phyloP scores from a whole-genome alignment of 2,329 filamentous ascomycete genomes.

The Penicillium sp. region DNA sequence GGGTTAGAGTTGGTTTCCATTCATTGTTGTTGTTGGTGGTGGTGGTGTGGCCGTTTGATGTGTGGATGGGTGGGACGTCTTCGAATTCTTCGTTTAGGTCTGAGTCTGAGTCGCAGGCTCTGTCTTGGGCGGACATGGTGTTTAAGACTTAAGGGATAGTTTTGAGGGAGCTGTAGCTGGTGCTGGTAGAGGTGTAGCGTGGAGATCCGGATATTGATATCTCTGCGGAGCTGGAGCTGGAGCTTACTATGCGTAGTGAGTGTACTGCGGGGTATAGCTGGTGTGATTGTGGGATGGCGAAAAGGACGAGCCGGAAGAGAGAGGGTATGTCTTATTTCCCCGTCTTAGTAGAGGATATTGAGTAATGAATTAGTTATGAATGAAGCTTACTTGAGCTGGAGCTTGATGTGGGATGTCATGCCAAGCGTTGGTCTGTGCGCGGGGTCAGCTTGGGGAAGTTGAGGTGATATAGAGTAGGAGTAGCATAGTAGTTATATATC shows the following conservation, averaged over 20 bases:
- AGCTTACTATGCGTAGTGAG: too few species aligned
- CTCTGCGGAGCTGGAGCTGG: too few species aligned
- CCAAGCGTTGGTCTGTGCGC: conserved; percentile 40
- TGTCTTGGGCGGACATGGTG: not conserved
- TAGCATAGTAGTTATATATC: too few species aligned
- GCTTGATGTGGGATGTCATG: conserved; percentile 31
- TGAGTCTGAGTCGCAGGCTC: conserved; percentile 19
- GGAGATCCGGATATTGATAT: too few species aligned
- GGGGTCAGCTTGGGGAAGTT: not conserved
- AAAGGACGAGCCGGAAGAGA: not conserved
- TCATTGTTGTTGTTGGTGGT: not conserved
- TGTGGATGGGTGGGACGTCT: conserved; percentile 20
- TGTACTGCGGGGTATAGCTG: not conserved
- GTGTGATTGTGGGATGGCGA: not conserved
- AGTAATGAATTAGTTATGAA: not conserved
- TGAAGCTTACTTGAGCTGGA: not conserved
- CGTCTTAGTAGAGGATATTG: too few species aligned
- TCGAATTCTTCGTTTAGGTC: conserved; percentile 26
- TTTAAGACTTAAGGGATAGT: too few species aligned
- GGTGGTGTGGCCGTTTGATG: not conserved
- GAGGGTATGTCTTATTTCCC: not conserved
- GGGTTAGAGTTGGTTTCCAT: conserved; percentile 36
- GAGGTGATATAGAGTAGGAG: too few species aligned
- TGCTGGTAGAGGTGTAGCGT: too few species aligned
- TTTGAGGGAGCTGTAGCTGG: too few species aligned